Percentiles rank a stretch among this genome's conserved stretches.
Conservation (phyloP, 176 grass and related monocot genomes). For the Puccinellia tenuiflora region DNA sequence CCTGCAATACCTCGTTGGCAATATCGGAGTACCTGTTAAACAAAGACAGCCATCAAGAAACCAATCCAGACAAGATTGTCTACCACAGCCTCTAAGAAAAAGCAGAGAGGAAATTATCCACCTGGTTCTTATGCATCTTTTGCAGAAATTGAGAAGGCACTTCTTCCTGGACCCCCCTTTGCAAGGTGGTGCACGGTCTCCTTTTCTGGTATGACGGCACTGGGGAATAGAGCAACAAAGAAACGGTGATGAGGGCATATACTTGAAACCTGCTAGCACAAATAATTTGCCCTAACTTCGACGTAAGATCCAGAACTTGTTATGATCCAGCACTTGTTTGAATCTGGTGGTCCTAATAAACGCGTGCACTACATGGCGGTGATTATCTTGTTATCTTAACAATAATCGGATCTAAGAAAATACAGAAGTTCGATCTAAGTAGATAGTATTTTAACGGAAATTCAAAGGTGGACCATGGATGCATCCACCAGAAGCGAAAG, state of each 20-base stretch:
- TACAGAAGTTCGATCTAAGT: background rate
- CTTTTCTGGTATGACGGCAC: constrained; percentile 75
- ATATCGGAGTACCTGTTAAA: constrained; percentile 48
- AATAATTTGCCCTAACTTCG: too few relatives aligned
- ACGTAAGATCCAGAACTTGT: too few relatives aligned
- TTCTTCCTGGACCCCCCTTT: constrained; percentile 46
- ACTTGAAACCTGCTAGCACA: background rate
- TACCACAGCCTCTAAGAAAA: background rate
- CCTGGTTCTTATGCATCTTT: constrained; percentile 62
- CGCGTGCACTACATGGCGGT: background rate
- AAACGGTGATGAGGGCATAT: background rate
- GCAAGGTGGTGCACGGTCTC: constrained; percentile 47
- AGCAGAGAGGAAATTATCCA: background rate
- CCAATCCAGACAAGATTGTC: background rate
- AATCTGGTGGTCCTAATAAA: background rate
- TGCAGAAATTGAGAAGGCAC: constrained; percentile 63
- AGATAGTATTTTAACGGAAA: background rate
- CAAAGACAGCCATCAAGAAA: background rate
- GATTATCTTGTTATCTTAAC: background rate
- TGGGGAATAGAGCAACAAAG: background rate
- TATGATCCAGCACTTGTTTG: background rate
- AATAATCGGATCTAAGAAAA: background rate
- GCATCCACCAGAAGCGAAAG: background rate
- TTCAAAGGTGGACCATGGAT: background rate
- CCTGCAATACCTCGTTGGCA: constrained; percentile 34